Conservation (phyloP, 2,329 filamentous ascomycete genomes). For the Alternaria gaisen region DNA sequence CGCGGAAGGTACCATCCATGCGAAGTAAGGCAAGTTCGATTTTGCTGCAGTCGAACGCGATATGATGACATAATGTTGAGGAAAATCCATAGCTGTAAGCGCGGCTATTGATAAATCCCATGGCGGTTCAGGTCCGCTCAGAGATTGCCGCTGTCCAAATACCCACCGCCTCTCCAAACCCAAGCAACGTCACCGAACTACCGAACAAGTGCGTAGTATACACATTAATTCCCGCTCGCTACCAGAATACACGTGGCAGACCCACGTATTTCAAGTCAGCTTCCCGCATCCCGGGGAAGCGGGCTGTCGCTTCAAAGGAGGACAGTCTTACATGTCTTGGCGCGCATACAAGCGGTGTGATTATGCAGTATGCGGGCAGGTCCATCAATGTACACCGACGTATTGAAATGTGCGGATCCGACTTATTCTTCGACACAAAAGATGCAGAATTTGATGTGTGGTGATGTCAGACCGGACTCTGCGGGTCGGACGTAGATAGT, state of each 20-base stretch:
- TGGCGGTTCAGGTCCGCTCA: not conserved
- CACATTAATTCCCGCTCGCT: slow-evolving; percentile 7
- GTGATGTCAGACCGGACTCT: slow-evolving; percentile 8
- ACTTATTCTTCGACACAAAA: not conserved
- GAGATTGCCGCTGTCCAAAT: not conserved
- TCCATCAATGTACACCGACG: slow-evolving; percentile 12
- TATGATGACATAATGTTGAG: not conserved
- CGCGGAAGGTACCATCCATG: not conserved
- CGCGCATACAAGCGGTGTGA: slow-evolving; percentile 39
- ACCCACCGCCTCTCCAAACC: not conserved
- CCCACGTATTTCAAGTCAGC: slow-evolving; percentile 21
- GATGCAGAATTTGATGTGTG: not conserved
- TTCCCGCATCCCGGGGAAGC: slow-evolving; percentile 36
- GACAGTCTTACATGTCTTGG: slow-evolving; percentile 18
- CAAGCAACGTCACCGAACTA: not conserved
- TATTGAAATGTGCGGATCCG: slow-evolving; percentile 3
- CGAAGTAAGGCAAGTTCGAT: not conserved
- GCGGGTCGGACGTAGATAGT: not conserved
- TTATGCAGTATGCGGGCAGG: slow-evolving; percentile 34
- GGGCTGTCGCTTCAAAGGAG: slow-evolving; percentile 12
- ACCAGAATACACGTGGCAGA: slow-evolving; percentile 24
- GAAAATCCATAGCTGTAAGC: not conserved
- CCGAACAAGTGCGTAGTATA: not conserved
- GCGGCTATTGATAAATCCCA: not conserved
- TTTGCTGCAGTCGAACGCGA: not conserved